Base-by-base conservation (phyloP, 139 green algal genomes). In the Ettlia oleoabundans region DNA sequence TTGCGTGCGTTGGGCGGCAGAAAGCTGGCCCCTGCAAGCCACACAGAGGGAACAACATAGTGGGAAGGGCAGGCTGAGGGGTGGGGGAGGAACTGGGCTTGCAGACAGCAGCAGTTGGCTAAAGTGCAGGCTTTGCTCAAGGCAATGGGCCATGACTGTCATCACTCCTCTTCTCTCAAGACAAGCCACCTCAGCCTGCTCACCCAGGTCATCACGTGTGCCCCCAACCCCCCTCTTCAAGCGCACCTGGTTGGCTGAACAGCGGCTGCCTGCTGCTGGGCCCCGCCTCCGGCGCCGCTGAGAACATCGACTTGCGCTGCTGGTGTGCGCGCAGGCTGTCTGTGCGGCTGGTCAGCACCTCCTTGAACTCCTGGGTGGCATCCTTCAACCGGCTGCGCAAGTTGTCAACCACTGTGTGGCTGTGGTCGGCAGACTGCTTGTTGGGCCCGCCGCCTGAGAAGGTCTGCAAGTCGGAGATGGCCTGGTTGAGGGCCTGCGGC, bases 271-370 rank as follows among this genome's bases (percentile, higher is more conserved):
- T 30, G 30, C 26, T 71, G 62, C 67, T 52, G 37, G 15, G 52
- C 37, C 28, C 38, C 32, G 47, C 32, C 71, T 83, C 70, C 7
- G 84, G 74, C 32, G 53, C 41, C 32, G 81, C 64, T 21, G 93
- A 97, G 86, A 98, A 99, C 28, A 98, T 90, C 81, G 95, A 89
- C 43, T 93, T 89, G 52, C 96, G 88, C 64, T 94, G 90, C 63
- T 93, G 85, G 77, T 98, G 91, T 32, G 88, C 89, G 79, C 97
- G 97, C 1, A 98, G 72, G 77, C 93, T 97, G 52, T 99, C 96
- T 0, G 92, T 98, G 33, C 96, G 88, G 73, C 94, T 63, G 1
- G 93, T 98, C n/a, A 99, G 90, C 53, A 97, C 94, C 65, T 99
- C 94, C 80, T 97, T 96, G 79, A 99, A 98, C 80, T 93, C 82